phyloP scores from a whole-genome alignment of 768 basidiomycete genomes.

The Pleurotus salmoneostramineus region DNA sequence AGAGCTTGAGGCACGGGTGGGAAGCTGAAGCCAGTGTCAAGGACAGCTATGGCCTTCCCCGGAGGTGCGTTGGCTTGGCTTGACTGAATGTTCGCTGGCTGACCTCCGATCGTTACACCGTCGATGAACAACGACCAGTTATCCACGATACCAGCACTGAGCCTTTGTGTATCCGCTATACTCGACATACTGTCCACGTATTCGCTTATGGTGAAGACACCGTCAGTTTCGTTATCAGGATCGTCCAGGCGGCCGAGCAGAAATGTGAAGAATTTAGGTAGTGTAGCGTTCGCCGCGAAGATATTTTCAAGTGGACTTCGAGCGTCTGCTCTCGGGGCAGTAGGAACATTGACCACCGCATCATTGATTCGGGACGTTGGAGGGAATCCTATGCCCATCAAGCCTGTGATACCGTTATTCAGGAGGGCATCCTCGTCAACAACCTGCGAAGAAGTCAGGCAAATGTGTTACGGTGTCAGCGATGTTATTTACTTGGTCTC shows the following conservation, averaged over 20 bases:
- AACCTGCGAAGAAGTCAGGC: neutral
- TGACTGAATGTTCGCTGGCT: constrained; percentile 41
- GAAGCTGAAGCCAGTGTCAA: constrained; percentile 70
- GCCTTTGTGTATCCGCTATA: constrained; percentile 46
- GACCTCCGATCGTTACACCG: constrained; percentile 58
- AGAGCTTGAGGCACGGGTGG: constrained; percentile 55
- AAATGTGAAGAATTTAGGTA: constrained; percentile 60
- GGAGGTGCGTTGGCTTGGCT: constrained; percentile 38
- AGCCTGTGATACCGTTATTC: neutral
- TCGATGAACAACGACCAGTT: constrained; percentile 47
- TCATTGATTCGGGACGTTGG: neutral
- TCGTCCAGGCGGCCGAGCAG: constrained; percentile 59
- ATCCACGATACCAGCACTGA: constrained; percentile 47
- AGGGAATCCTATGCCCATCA: neutral
- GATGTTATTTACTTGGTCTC: neutral
- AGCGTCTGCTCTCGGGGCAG: constrained; percentile 30
- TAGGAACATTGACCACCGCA: constrained; percentile 38
- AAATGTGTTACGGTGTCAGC: neutral
- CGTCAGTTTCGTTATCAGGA: constrained; percentile 45
- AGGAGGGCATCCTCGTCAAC: neutral
- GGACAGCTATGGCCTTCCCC: constrained; percentile 46
- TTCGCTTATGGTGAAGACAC: constrained; percentile 63
- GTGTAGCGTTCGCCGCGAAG: constrained; percentile 52
- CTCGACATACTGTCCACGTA: constrained; percentile 43
- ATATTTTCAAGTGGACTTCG: constrained; percentile 60